Evolutionary conservation across 306 rosid genomes (phyloP), one percentile per base, ranked within the genome.

Genomic region (Betula pendula): DNA sequence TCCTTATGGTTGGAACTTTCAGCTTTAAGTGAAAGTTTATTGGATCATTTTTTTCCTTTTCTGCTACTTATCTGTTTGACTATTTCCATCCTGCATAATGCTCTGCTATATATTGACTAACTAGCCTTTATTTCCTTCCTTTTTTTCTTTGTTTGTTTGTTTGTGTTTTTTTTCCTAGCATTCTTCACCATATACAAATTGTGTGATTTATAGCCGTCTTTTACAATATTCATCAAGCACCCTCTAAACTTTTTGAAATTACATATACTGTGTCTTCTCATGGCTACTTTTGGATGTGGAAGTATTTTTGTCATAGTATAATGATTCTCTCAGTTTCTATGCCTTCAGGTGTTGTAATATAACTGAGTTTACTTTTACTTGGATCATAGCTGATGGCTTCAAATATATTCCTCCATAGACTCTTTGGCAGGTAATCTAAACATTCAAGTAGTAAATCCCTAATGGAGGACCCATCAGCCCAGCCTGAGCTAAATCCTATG

Each of bases 401-500:
- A 68, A 6, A 14, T 45, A 3, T 44, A 45, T 14, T 47, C 47
- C 8, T 63, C 38, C 73, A 70, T 47, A 62, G 52, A 58, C 70
- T 69, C 24, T 42, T 31, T 45, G 56, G 75, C 60, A 70, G 63
- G 70, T 63, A 65, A 29, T 63, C 38, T 40, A 52, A 25, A 42
- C 55, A 53, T 38, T 74, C 24, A 9, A 35, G 71, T 67, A 38
- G 76, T 66, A 79, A 58, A 75, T 25, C 20, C 42, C 69, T 25
- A n/a, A n/a, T n/a, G n/a, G n/a, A n/a, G n/a, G n/a, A n/a, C n/a
- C n/a, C n/a, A n/a, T n/a, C n/a, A 17, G 60, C 25, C 20, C 53
- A 27, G 16, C 20, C 19, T 33, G 38, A 11, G 20, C 50, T 68
- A 7, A 25, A 19, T 69, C 68, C 44, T 44, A 15, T 47, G 38